A percentile compares a stretch with the other conserved stretches of the same genome.
Evolutionary conservation across 306 rosid genomes (phyloP).

Genomic region (Quercus aquifolioides): DNA sequence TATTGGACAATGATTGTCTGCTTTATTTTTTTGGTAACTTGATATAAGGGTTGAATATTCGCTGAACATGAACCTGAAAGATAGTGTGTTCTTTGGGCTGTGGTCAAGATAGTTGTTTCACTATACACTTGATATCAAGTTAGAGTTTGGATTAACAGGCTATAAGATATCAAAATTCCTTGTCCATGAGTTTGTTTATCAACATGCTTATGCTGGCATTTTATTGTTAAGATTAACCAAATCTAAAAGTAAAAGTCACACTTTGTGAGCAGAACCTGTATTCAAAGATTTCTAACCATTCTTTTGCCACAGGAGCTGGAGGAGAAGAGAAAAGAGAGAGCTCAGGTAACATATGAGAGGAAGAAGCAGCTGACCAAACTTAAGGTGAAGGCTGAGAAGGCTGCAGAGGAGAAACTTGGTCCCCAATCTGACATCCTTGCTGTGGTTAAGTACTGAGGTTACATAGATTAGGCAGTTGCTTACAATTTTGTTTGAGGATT

Average conservation of each 20-base stretch:
- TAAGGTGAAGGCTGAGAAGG: slow-evolving; percentile 44
- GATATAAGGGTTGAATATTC: too few relatives aligned
- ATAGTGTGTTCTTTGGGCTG: too few relatives aligned
- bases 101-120: too few relatives aligned
- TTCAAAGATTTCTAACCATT: background rate
- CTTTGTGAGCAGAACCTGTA: background rate
- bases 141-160: too few relatives aligned
- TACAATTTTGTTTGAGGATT: slow-evolving; percentile 22
- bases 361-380: slow-evolving; percentile 56
- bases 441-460: slow-evolving; percentile 43
- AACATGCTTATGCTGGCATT: background rate
- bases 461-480: slow-evolving; percentile 4
- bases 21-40: too few relatives aligned
- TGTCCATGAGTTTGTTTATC: background rate
- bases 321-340: slow-evolving; percentile 58
- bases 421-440: slow-evolving; percentile 56
- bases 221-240: background rate
- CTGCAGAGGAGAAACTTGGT: slow-evolving; percentile 54
- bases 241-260: too few relatives aligned
- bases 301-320: slow-evolving; percentile 45
- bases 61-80: too few relatives aligned
- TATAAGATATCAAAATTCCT: too few relatives aligned
- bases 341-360: slow-evolving; percentile 48
- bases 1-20: too few relatives aligned
- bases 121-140: too few relatives aligned